Evolutionary conservation across 345 rosid genomes (phyloP), one percentile per base, ranked within the genome.

Genomic region (Gossypium anomalum): DNA sequence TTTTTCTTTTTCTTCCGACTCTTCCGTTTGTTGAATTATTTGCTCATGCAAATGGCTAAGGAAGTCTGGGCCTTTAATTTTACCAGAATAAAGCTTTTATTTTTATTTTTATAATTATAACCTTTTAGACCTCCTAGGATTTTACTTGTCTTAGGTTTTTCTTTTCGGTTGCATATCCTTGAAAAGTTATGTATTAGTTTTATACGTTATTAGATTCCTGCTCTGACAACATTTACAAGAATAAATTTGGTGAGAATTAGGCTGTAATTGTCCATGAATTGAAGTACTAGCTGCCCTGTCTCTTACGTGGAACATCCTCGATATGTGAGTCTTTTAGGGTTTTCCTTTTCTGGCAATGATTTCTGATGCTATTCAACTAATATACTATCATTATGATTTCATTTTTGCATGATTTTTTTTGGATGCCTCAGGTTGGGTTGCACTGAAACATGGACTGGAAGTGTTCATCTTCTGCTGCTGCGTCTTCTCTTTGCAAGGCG

Each of bases 371-470:
- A 16, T 15, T 1, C 55, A 47, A 51, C 22, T n/a, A 52, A 52
- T 52, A 13, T 12, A 19, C 51, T 38, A 19, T 25, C 25, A 27
- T 75, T 55, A 57, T 53, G 49, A 49, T 14, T 56, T 64, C 15
- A 52, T 75, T 63, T 53, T 43, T 15, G 65, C 56, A 76, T 43
- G 11, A 67, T 68, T 76, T 76, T 10, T 72, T 70, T 79, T 75
- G 57, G 57, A 65, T 15, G 69, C 38, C 27, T 53, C 80, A 84
- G 85, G 83, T 74, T 70, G 49, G 55, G 9, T 65, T 53, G 72
- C 58, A 19, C 68, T 15, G 63, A 78, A 80, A 25, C 62, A 93
- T 93, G 98, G 93, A 90, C 2, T 75, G 89, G 85, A 87, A 84
- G 83, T 80, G 74, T 72, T 59, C 82, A 57, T 70, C 85, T 77